Base-by-base conservation (phyloP, 2,329 filamentous ascomycete genomes). In the Fusarium cyanostomum region DNA sequence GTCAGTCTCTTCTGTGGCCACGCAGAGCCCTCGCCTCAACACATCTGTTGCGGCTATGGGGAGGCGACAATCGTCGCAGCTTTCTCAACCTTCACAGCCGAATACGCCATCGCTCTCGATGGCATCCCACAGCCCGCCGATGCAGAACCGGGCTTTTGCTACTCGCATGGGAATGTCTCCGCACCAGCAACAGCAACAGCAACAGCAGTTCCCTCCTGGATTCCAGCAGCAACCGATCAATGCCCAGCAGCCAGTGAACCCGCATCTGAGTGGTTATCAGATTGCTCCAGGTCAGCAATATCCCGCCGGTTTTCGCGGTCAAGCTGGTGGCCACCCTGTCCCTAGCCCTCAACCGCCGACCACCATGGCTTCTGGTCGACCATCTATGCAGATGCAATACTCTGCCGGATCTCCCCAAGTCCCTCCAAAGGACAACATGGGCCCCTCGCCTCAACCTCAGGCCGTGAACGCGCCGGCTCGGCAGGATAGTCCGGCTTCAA, bases 401-500 rank as follows among this genome's bases (percentile, higher is more conserved):
- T 46, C 56, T 34, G 6, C 28, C 10, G 6, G 45, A 34, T 31
- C 46, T 7, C 53, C 62, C 11, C 49, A 52, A 31, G 62, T 66
- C 3, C 64, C 66, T 12, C 53, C 51, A 2, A 66, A 67, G 27
- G 55, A 68, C 5, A 42, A 27, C 31, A 43, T 44, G 46, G 28
- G 43, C 11, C 35, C 31, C 41, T 41, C 44, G 24, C 55, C 53
- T 21, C 59, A 61, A 11, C 46, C 54, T 8, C 58, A 54, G 24
- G 39, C 42, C 10, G 37, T 55, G 10, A 54, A 66, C 37, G 51
- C 45, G 9, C 57, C 56, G 6, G 26, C 46, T 48, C 64, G 62
- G 8, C 60, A 70, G 26, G 63, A 62, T 9, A 63, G 64, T 27
- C 62, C 69, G 12, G 67, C 68, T 6, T 74, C 72, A 5, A 73